These are phyloP conservation scores for Pichia sp. DNA, from an alignment of 1,139 yeast species.

Conservation along the genomic window DNA sequence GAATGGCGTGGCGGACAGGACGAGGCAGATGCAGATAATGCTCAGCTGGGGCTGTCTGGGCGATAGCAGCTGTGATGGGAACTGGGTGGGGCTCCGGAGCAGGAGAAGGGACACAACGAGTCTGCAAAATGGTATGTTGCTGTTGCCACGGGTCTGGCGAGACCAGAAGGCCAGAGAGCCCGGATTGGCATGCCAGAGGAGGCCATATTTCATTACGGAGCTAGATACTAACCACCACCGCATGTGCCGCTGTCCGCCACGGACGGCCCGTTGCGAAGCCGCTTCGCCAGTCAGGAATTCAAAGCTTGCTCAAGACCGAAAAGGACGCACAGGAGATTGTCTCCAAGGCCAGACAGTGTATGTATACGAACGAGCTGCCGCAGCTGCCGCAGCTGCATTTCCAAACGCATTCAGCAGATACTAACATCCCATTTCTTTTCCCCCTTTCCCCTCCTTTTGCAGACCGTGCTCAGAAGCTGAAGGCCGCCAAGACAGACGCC, in stretches of 20 bases:
- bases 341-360: conserved; percentile 77
- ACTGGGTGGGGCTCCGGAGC: background rate
- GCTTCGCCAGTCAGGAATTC: conserved; percentile 33
- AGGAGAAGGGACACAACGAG: background rate
- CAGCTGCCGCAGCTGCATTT: background rate
- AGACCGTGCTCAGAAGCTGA: conserved; percentile 77
- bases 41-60: background rate
- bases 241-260: background rate
- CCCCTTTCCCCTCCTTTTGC: background rate
- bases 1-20: background rate
- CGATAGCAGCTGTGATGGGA: background rate
- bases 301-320: conserved; percentile 58
- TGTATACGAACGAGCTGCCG: conserved; percentile 25
- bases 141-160: background rate
- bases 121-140: background rate
- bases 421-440: conserved; percentile 1
- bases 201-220: background rate
- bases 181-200: background rate
- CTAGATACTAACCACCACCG: conserved; percentile 5
- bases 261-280: too few species aligned
- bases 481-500: conserved; percentile 93
- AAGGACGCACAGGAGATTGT: conserved; percentile 95
- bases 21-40: background rate
- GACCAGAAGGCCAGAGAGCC: too few species aligned
- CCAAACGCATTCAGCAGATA: background rate